Percentiles rank a stretch among this genome's conserved stretches.
Conservation (phyloP, 129 eudicot genomes). For the Solidago caesia region DNA sequence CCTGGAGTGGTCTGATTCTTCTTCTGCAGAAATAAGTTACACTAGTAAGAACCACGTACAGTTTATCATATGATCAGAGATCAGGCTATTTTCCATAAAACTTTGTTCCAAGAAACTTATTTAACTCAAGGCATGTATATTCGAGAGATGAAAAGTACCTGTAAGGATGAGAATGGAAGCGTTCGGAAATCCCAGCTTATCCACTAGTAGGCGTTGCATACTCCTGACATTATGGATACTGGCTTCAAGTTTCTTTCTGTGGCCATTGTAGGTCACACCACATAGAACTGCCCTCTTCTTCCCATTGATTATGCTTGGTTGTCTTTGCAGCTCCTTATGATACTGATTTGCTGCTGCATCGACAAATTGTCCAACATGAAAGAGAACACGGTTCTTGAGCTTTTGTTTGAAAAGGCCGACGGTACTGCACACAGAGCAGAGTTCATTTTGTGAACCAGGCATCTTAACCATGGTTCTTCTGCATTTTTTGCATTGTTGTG, state of each 20-base stretch:
- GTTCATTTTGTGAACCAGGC: conserved; percentile 32
- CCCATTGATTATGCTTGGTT: conserved; percentile 13
- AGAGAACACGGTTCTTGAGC: conserved; percentile 23
- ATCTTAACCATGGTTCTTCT: conserved; percentile 23
- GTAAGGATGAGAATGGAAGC: conserved; percentile 53
- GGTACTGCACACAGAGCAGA: conserved; percentile 43
- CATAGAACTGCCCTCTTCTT: conserved; percentile 62
- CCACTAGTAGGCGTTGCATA: conserved; percentile 43
- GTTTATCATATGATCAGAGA: too few species aligned
- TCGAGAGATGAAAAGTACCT: conserved; percentile 29
- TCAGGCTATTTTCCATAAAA: too few species aligned
- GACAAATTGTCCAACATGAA: conserved; percentile 16
- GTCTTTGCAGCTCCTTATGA: neutral
- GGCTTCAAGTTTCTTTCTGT: conserved; percentile 46
- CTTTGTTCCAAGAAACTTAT: too few species aligned
- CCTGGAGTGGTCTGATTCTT: conserved; percentile 39
- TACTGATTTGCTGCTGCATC: conserved; percentile 20
- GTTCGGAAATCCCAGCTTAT: conserved; percentile 40
- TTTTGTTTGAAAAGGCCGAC: conserved; percentile 21
- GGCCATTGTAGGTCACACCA: conserved; percentile 56
- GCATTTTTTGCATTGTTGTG: conserved; percentile 47
- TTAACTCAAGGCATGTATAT: too few species aligned
- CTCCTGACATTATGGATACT: conserved; percentile 47
- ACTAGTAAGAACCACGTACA: neutral
- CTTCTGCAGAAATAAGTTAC: conserved; percentile 32